Evolutionary conservation across 2,329 filamentous ascomycete genomes (phyloP).

Genomic region (Tothia fuscella): DNA sequence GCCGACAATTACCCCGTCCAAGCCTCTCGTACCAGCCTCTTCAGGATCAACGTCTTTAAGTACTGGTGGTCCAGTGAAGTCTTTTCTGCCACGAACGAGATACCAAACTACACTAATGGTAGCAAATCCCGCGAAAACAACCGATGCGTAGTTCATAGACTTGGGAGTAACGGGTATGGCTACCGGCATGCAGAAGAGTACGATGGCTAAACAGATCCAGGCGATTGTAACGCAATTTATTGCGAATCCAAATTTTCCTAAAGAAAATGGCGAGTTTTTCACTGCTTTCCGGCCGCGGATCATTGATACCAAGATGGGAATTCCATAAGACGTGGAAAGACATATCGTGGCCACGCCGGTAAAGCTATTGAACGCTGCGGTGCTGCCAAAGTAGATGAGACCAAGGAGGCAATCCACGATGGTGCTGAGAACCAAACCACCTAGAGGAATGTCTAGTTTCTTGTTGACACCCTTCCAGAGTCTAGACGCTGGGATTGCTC

Average conservation of each 20-base stretch:
- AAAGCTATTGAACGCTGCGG: slow-evolving; percentile 67
- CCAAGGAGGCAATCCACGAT: slow-evolving; percentile 58
- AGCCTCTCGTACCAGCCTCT: background rate
- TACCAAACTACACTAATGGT: slow-evolving; percentile 26
- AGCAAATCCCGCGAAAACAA: slow-evolving; percentile 29
- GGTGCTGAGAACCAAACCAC: slow-evolving; percentile 56
- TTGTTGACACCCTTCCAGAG: slow-evolving; percentile 56
- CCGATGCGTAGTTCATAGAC: slow-evolving; percentile 33
- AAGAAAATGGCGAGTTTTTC: slow-evolving; percentile 52
- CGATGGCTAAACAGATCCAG: slow-evolving; percentile 59
- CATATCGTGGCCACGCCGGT: slow-evolving; percentile 73
- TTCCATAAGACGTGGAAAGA: slow-evolving; percentile 60
- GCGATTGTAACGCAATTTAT: slow-evolving; percentile 57
- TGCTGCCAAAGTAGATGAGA: slow-evolving; percentile 67
- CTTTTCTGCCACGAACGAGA: slow-evolving; percentile 25
- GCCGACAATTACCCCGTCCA: background rate
- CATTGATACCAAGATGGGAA: slow-evolving; percentile 62
- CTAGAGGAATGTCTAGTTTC: slow-evolving; percentile 56
- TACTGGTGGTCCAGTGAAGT: slow-evolving; percentile 27
- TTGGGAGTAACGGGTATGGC: slow-evolving; percentile 28
- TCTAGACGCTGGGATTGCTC: slow-evolving; percentile 57
- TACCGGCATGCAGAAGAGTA: slow-evolving; percentile 64
- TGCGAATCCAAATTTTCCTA: slow-evolving; percentile 54
- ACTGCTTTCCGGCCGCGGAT: slow-evolving; percentile 54
- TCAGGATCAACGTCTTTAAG: slow-evolving; percentile 13